These are phyloP conservation scores for Morella rubra DNA, from an alignment of 306 rosid genomes.

Conservation along the genomic window DNA sequence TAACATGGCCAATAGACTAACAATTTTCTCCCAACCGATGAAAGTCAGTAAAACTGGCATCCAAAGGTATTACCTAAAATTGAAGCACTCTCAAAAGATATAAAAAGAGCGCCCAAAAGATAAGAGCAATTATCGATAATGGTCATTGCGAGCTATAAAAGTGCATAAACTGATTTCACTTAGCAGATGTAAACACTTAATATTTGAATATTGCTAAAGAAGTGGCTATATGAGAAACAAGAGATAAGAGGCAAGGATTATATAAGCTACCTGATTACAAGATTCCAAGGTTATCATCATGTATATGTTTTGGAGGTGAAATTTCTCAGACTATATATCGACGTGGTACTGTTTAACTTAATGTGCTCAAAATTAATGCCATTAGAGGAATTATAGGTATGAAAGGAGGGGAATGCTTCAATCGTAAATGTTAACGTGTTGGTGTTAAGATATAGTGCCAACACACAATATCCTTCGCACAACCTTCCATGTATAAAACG, in stretches of 20 bases:
- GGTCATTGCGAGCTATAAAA: slow-evolving; percentile 69
- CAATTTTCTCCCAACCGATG: slow-evolving; percentile 9
- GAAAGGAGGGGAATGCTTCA: no score
- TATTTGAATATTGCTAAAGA: no score
- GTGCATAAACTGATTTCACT: not conserved
- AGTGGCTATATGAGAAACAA: not conserved
- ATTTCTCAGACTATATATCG: slow-evolving; percentile 88
- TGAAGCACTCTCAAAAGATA: slow-evolving; percentile 80
- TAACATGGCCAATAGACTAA: not conserved
- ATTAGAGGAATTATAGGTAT: no score
- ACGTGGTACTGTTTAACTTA: no score
- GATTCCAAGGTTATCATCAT: slow-evolving; percentile 78
- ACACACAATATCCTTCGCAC: no score
- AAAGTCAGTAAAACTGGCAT: slow-evolving; percentile 18
- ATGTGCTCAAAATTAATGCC: no score
- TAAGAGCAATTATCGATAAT: slow-evolving; percentile 74
- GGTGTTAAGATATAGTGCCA: no score
- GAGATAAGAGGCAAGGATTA: slow-evolving; percentile 18
- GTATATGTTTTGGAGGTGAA: slow-evolving; percentile 78
- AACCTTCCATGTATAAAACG: no score
- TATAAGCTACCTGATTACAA: slow-evolving; percentile 66
- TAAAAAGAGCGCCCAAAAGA: slow-evolving; percentile 71
- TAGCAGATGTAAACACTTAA: no score
- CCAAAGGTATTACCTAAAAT: slow-evolving; percentile 56
- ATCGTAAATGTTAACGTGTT: no score